Base-by-base conservation (phyloP, 495 filamentous ascomycete species). In the Talaromyces proteolyticus region DNA sequence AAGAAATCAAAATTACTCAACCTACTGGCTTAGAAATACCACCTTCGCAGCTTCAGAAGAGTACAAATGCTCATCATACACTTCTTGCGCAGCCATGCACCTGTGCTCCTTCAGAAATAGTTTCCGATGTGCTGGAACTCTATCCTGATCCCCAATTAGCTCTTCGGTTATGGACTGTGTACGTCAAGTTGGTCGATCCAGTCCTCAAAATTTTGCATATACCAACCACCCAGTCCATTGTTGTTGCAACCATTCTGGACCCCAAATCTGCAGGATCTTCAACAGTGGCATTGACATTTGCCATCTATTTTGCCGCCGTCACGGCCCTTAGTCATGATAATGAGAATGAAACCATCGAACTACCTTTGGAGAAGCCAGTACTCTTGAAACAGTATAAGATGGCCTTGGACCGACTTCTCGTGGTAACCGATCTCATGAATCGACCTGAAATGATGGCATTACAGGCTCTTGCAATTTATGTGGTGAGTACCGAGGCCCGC, bases 91-190 rank as follows among this genome's bases (percentile, higher is more conserved):
- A 47, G 39, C n/a, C 20, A 43, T 14, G 43, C 34, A 6, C 48
- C 8, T 37, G 6, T 21, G 6, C 17, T 43, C 37, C 46, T 29
- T 36, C 39, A 49, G 39, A 54, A 24, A 43, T 29, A 4, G 24
- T 20, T 24, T 52, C 46, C 29, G 47, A 46, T 6, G 22, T 50
- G 12, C 24, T 54, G 8, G 44, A 49, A 42, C 64, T 77, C 21
- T 84, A 89, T 65, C 84, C 84, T 4, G 60, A 67, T 4, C 63
- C 81, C 8, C 75, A 85, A 47, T 80, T 87, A 36, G 79, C 86
- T n/a, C 78, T 88, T 51, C 64, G 67, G 41, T 63, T 88, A 12
- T 87, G 84, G 83, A 77, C 84, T 54, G 69, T 72, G 7, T 85
- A 73, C 55, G 69, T 82, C 12, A 72, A 78, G 48, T 74, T 75